phyloP scores from a whole-genome alignment of 75 land plant genomes.

The Larix kaempferi region DNA sequence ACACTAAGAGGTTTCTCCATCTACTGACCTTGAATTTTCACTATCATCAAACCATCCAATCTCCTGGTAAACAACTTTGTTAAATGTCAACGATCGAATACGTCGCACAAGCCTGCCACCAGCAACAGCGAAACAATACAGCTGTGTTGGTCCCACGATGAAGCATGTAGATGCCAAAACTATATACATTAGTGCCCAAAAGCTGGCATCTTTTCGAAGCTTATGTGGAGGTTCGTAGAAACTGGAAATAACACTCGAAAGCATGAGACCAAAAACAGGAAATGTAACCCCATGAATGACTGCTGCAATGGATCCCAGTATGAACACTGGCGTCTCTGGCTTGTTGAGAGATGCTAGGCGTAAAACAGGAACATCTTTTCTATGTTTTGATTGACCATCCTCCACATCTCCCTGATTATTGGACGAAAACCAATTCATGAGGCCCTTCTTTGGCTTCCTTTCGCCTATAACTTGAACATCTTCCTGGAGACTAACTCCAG shows the following conservation, averaged over 20 bases:
- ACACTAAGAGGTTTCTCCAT: background rate
- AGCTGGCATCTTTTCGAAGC: constrained; percentile 46
- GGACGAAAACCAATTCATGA: background rate
- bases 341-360: constrained; percentile 78
- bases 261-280: constrained; percentile 58
- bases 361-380: constrained; percentile 41
- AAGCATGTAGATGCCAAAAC: constrained; percentile 40
- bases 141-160: constrained; percentile 28
- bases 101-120: constrained; percentile 58
- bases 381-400: background rate
- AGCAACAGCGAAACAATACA: constrained; percentile 59
- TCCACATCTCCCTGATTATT: constrained; percentile 12
- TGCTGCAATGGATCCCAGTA: constrained; percentile 65
- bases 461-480: background rate
- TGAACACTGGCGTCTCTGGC: constrained; percentile 67
- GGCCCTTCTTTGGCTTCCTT: background rate
- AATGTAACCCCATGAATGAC: constrained; percentile 45
- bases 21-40: constrained; percentile 44
- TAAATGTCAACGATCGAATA: constrained; percentile 52
- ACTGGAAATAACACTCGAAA: constrained; percentile 51
- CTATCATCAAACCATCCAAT: constrained; percentile 54
- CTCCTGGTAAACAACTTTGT: constrained; percentile 44
- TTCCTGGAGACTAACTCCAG: constrained; percentile 15
- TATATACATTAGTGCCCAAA: constrained; percentile 60
- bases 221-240: constrained; percentile 53